Conservation (phyloP, 1,139 yeast genomes). For the Blastobotrys arbuscula region DNA sequence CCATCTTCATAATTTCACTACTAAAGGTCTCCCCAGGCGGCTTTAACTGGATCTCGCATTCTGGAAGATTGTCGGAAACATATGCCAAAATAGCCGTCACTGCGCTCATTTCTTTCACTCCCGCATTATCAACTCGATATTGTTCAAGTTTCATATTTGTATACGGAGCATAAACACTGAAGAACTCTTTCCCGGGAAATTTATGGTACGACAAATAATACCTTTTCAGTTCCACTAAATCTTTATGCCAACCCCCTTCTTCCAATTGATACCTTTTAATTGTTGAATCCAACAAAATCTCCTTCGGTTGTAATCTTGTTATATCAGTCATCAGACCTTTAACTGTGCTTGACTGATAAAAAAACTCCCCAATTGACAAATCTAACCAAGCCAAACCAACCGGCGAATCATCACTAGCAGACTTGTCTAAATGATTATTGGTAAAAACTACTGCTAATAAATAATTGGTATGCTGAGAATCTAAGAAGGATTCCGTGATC, state of each 20-base stretch:
- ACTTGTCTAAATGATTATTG: conserved; percentile 17
- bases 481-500: conserved; percentile 78
- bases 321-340: conserved; percentile 54
- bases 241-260: conserved; percentile 51
- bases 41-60: conserved; percentile 43
- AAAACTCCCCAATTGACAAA: conserved; percentile 74
- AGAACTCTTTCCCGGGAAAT: conserved; percentile 31
- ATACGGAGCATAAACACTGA: conserved; percentile 18
- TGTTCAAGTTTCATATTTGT: conserved; percentile 17
- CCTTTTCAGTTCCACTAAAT: conserved; percentile 53
- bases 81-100: conserved; percentile 52
- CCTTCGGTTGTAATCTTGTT: conserved; percentile 63
- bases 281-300: conserved; percentile 47
- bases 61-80: conserved; percentile 54
- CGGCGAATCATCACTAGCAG: conserved; percentile 36
- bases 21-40: conserved; percentile 49
- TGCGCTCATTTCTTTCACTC: conserved; percentile 42
- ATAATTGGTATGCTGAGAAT: conserved; percentile 65
- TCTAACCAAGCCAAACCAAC: conserved; percentile 89
- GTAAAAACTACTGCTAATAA: conserved; percentile 48
- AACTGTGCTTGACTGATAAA: conserved; percentile 55
- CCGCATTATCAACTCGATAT: conserved; percentile 12
- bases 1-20: conserved; percentile 63
- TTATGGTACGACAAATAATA: conserved; percentile 51
- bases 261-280: conserved; percentile 32